Conservation (phyloP, 2,329 filamentous ascomycete genomes). For the Thyridium curvatum region DNA sequence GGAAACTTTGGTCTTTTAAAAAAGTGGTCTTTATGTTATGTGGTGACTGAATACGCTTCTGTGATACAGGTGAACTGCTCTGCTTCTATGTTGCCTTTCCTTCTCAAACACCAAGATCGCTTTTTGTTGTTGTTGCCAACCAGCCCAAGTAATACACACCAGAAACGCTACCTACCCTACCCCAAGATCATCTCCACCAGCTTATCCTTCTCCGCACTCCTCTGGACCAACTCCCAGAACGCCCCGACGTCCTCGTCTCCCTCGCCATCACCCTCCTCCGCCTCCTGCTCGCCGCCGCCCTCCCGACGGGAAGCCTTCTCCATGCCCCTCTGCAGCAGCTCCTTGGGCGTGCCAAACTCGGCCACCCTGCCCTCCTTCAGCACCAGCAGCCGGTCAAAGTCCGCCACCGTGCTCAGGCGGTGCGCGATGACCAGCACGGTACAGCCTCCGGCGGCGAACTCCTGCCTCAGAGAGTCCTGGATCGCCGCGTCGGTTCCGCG, state of each 20-base stretch:
- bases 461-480: slow-evolving; percentile 46
- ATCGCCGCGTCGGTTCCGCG: slow-evolving; percentile 49
- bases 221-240: slow-evolving; percentile 21
- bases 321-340: slow-evolving; percentile 31
- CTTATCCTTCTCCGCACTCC: slow-evolving; percentile 19
- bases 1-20: no score
- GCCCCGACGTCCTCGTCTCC: slow-evolving; percentile 13
- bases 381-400: slow-evolving; percentile 44
- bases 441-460: slow-evolving; percentile 39
- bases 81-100: no score
- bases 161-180: slow-evolving; percentile 2
- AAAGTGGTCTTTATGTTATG: no score
- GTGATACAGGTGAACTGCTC: no score
- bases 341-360: slow-evolving; percentile 29
- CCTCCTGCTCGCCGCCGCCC: slow-evolving; percentile 5
- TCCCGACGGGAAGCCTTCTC: slow-evolving; percentile 8
- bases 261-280: slow-evolving; percentile 2
- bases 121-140: no score
- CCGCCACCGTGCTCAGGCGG: slow-evolving; percentile 36
- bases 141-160: neutral
- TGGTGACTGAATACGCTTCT: no score
- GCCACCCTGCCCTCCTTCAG: slow-evolving; percentile 40
- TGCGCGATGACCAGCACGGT: slow-evolving; percentile 43
- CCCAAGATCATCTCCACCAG: slow-evolving; percentile 20
- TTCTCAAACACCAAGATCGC: no score